These are phyloP conservation scores for Leucogyrophana mollusca DNA, from an alignment of 768 basidiomycete species.

Conservation along the genomic window DNA sequence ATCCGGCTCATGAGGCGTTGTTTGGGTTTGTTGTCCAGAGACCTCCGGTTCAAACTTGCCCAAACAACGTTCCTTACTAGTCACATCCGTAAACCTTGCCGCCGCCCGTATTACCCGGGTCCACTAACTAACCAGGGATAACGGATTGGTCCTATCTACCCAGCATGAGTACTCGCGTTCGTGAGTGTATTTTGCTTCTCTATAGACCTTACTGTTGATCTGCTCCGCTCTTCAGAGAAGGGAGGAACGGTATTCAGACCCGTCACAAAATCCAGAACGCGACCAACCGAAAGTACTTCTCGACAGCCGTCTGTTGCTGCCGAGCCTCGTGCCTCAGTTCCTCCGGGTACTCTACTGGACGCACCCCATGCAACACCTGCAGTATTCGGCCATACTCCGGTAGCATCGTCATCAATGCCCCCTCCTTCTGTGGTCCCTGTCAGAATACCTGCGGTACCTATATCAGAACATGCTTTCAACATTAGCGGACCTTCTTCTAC, in stretches of 20 bases:
- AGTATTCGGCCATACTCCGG: not conserved
- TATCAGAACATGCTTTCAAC: slow-evolving; percentile 3
- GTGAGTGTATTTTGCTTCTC: slow-evolving; percentile 44
- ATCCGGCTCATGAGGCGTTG: slow-evolving; percentile 22
- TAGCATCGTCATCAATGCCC: not conserved
- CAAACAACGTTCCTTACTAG: slow-evolving; percentile 6
- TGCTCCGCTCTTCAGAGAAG: slow-evolving; percentile 52
- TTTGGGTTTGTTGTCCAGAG: slow-evolving; percentile 20
- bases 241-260: slow-evolving; percentile 70
- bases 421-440: slow-evolving; percentile 7
- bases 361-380: not conserved
- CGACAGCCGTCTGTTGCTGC: slow-evolving; percentile 10
- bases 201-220: not conserved
- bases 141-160: not conserved
- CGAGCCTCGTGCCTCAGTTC: slow-evolving; percentile 5
- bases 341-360: slow-evolving; percentile 5
- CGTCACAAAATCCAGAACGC: slow-evolving; percentile 54
- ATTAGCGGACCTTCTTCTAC: slow-evolving; percentile 8
- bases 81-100: too few species aligned
- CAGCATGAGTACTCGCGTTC: slow-evolving; percentile 49
- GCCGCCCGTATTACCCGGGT: too few species aligned
- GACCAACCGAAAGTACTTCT: slow-evolving; percentile 27
- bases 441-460: slow-evolving; percentile 6
- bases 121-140: too few species aligned
- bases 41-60: slow-evolving; percentile 1